A percentile compares a stretch with the other conserved stretches of the same genome.
Conservation (phyloP, 768 basidiomycete species). For the Hypholoma sublateritium region DNA sequence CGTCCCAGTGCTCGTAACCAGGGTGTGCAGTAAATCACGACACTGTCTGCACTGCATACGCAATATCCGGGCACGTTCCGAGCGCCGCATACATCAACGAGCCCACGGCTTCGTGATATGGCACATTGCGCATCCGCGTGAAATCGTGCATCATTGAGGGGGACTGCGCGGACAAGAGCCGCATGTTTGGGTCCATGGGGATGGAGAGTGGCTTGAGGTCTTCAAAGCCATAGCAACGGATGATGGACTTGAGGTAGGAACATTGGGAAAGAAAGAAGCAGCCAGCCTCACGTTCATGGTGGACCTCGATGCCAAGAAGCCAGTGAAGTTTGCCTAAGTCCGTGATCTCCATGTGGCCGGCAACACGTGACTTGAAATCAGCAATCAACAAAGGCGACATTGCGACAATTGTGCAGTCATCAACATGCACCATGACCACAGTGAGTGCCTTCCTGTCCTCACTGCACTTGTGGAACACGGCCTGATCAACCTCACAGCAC, state of each 20-base stretch:
- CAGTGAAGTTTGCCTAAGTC: slow-evolving; percentile 22
- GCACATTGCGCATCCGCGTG: no score
- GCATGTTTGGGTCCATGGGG: slow-evolving; percentile 23
- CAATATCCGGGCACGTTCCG: no score
- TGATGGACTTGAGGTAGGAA: slow-evolving; percentile 28
- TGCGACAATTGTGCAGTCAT: slow-evolving; percentile 17
- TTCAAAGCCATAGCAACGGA: slow-evolving; percentile 25
- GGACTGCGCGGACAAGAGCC: slow-evolving; percentile 12
- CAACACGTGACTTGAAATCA: no score
- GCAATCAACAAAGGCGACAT: slow-evolving; percentile 27
- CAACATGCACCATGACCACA: no score
- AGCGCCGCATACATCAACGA: no score
- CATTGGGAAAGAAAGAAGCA: slow-evolving; percentile 22
- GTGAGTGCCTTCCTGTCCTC: no score
- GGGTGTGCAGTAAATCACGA: slow-evolving; percentile 24
- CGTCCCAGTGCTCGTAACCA: slow-evolving; percentile 33
- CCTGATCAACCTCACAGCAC: no score
- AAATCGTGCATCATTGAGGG: slow-evolving; percentile 14
- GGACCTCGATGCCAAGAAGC: slow-evolving; percentile 30
- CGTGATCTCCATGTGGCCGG: slow-evolving; percentile 15
- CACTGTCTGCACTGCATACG: slow-evolving; percentile 22
- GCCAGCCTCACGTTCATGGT: slow-evolving; percentile 14
- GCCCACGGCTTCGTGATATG: no score
- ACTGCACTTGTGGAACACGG: no score
- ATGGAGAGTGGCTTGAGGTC: no score